A percentile compares a stretch with the other conserved stretches of the same genome.
Conservation (phyloP, 2,329 filamentous ascomycete genomes). For the Drechslerella coelobrocha region DNA sequence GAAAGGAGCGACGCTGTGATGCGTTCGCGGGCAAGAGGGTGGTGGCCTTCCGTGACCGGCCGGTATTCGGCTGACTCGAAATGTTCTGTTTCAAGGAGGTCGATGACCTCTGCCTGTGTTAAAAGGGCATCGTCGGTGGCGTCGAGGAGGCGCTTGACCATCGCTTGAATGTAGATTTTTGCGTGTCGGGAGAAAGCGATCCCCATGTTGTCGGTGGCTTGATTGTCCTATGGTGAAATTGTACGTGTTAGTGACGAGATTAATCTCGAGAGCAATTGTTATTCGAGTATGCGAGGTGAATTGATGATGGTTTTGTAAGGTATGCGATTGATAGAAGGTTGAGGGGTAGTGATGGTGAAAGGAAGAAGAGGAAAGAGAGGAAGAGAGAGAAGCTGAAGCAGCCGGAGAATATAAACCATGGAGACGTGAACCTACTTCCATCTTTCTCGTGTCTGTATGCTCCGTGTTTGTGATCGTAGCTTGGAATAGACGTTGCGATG, state of each 20-base stretch:
- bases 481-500: too few relatives aligned
- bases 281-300: too few relatives aligned
- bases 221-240: too few relatives aligned
- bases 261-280: too few relatives aligned
- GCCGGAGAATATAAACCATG: background rate
- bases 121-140: background rate
- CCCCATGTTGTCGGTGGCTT: too few relatives aligned
- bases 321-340: background rate
- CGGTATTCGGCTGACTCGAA: constrained; percentile 17
- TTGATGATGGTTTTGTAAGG: too few relatives aligned
- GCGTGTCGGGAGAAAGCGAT: background rate
- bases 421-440: too few relatives aligned
- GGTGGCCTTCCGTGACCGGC: constrained; percentile 10
- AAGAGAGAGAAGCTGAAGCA: too few relatives aligned
- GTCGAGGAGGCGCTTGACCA: background rate
- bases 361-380: background rate
- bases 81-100: constrained; percentile 6
- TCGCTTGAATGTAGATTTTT: background rate
- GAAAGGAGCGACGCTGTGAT: constrained; percentile 22
- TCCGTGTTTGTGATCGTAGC: too few relatives aligned
- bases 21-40: constrained; percentile 24
- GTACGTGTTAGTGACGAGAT: too few relatives aligned
- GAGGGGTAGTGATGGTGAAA: background rate
- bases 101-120: background rate
- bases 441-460: too few relatives aligned